Base-by-base conservation (phyloP, 2,329 filamentous ascomycete genomes). In the Pseudophaeomoniella oleicola region DNA sequence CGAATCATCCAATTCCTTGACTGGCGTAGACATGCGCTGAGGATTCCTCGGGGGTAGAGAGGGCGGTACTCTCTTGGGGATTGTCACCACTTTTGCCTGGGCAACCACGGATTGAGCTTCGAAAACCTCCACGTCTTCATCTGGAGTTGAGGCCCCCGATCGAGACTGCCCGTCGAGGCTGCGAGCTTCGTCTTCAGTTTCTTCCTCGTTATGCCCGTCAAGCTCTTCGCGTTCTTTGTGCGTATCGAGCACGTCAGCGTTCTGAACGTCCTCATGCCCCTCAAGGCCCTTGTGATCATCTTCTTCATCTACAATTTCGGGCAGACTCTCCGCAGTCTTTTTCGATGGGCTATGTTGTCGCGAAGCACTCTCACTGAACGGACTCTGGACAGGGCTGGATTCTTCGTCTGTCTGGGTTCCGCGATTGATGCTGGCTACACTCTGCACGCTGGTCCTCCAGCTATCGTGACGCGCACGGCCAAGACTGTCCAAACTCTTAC, bases 41-140 rank as follows among this genome's bases (percentile, higher is more conserved):
- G 84, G 80, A 51, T 81, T 93, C 34, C 86, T 69, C 3, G 74
- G 69, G 1, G 87, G 87, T 10, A 94, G 69, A 5, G 81, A 76
- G 2, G 87, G 86, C 1, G 84, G 74, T 1, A 78, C 59, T 22
- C 85, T 72, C 59, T 88, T 92, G 10, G 82, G 76, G 40, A 94
- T 93, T 32, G 75, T 86, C 17, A 94, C 83, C 35, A 94, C 65
- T 35, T 80, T 79, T 16, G 85, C 83, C 50, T 82, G 80, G 29
- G 75, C 79, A 39, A 86, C 75, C 38, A 75, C 69, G 37, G 80
- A 74, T 2, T 80, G 75, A 31, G 72, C 66, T 30, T 74, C 70
- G 36, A 75, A 70, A 4, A 69, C 66, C 12, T 73, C 61, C 12
- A 69, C 68, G 42, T 73, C 67, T 14, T 69, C 63, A 12, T 29